Percentiles rank a stretch among this genome's conserved stretches.
Conservation (phyloP, 1,284 basidiomycete species). For the Tausonia pullulans region DNA sequence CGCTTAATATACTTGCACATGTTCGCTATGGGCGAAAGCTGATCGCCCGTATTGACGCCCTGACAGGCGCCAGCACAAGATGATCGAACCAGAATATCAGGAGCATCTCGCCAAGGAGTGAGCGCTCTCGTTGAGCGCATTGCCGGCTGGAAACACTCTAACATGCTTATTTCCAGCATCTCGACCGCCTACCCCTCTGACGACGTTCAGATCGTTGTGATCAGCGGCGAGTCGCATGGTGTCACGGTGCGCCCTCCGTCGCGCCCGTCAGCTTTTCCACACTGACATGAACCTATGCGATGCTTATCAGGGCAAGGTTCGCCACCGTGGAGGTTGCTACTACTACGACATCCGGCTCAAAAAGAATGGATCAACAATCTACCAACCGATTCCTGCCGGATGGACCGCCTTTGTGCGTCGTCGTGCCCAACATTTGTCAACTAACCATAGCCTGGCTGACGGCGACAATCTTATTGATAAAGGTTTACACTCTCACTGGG, state of each 20-base stretch:
- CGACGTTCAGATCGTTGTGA: conserved; percentile 68
- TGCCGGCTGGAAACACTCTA: not conserved
- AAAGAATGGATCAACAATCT: conserved; percentile 53
- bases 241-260: conserved; percentile 33
- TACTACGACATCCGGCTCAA: conserved; percentile 73
- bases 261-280: not conserved
- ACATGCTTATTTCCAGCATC: conserved; percentile 41
- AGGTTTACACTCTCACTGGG: conserved; percentile 45
- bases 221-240: conserved; percentile 78
- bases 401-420: conserved; percentile 69
- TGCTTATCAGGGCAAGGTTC: conserved; percentile 56
- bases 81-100: conserved; percentile 49
- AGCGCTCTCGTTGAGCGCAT: too few species aligned
- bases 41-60: too few species aligned
- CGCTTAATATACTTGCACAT: too few species aligned
- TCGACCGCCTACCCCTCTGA: conserved; percentile 59
- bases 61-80: conserved; percentile 42
- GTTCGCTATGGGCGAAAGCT: too few species aligned
- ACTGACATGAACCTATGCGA: not conserved
- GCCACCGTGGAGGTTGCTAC: conserved; percentile 84
- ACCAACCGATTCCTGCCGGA: conserved; percentile 70
- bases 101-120: conserved; percentile 31
- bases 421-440: too few species aligned
- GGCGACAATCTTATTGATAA: too few species aligned
- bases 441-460: too few species aligned